Percentiles rank a stretch among this genome's conserved stretches.
Conservation (phyloP, 306 rosid species). For the Dryas octopetala region DNA sequence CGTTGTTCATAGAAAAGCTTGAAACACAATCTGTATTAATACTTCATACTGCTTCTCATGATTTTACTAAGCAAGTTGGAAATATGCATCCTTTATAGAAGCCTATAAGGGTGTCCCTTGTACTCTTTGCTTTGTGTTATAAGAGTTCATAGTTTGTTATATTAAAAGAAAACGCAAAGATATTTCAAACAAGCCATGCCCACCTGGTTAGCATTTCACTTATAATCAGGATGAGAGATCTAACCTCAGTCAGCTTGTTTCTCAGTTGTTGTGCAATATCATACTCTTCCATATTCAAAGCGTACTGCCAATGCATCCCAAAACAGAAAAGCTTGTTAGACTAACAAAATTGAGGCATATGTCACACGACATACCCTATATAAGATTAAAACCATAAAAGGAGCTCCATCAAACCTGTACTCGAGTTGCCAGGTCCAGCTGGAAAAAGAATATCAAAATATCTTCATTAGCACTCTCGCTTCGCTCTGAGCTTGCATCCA, state of each 20-base stretch:
- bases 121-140: not conserved
- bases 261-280: constrained; percentile 84
- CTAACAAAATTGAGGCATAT: constrained; percentile 11
- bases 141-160: too few species aligned
- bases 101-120: not conserved
- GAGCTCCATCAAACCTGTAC: constrained; percentile 63
- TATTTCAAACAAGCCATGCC: not conserved
- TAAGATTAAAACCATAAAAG: constrained; percentile 3
- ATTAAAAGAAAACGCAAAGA: not conserved
- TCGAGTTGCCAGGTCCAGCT: constrained; percentile 84
- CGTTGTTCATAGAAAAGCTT: not conserved
- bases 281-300: constrained; percentile 84
- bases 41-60: not conserved
- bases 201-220: constrained; percentile 16
- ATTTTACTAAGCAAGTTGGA: not conserved
- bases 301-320: constrained; percentile 53
- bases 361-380: not conserved
- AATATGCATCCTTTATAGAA: not conserved
- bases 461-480: constrained; percentile 89
- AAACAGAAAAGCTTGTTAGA: constrained; percentile 25
- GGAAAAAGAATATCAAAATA: constrained; percentile 86
- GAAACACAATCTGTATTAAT: not conserved
- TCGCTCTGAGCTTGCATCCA: constrained; percentile 68
- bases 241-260: constrained; percentile 83
- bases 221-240: constrained; percentile 25